Conservation (phyloP, 2,329 filamentous ascomycete genomes). For the Neofusicoccum ribis region DNA sequence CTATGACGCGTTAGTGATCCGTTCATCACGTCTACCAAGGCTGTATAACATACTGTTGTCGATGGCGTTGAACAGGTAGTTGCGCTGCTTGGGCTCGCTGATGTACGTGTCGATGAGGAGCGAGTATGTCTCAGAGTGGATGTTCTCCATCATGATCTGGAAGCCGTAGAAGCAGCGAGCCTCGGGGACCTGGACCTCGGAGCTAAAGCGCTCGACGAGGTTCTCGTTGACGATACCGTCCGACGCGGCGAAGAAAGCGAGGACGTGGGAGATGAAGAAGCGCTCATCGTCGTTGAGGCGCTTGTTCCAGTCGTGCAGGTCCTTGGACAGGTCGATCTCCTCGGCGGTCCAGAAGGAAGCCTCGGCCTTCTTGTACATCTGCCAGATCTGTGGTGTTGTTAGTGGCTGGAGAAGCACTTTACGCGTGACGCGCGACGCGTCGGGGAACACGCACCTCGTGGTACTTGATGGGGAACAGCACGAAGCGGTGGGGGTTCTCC, state of each 20-base stretch:
- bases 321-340: slow-evolving; percentile 98
- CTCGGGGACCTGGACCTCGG: slow-evolving; percentile 95
- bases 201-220: slow-evolving; percentile 94
- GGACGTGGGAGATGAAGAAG: slow-evolving; percentile 97
- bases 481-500: slow-evolving; percentile 95
- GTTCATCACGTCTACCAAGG: neutral
- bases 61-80: slow-evolving; percentile 96
- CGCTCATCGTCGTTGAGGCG: slow-evolving; percentile 93
- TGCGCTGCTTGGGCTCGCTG: slow-evolving; percentile 92
- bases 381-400: slow-evolving; percentile 78
- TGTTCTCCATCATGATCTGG: slow-evolving; percentile 99
- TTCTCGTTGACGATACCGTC: slow-evolving; percentile 99
- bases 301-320: slow-evolving; percentile 99
- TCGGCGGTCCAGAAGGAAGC: slow-evolving; percentile 99
- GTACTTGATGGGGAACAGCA: slow-evolving; percentile 98
- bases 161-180: slow-evolving; percentile 99
- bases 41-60: slow-evolving; percentile 74
- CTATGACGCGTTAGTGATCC: slow-evolving; percentile 47
- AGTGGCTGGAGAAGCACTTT: slow-evolving; percentile 25
- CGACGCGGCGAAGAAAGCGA: slow-evolving; percentile 98
- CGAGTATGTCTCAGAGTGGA: slow-evolving; percentile 99
- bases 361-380: slow-evolving; percentile 99
- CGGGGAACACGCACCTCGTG: slow-evolving; percentile 74
- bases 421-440: slow-evolving; percentile 46
- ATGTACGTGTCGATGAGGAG: slow-evolving; percentile 99